Conservation (phyloP, 371 early-diverging fungal species). For the Mortierella sp. region DNA sequence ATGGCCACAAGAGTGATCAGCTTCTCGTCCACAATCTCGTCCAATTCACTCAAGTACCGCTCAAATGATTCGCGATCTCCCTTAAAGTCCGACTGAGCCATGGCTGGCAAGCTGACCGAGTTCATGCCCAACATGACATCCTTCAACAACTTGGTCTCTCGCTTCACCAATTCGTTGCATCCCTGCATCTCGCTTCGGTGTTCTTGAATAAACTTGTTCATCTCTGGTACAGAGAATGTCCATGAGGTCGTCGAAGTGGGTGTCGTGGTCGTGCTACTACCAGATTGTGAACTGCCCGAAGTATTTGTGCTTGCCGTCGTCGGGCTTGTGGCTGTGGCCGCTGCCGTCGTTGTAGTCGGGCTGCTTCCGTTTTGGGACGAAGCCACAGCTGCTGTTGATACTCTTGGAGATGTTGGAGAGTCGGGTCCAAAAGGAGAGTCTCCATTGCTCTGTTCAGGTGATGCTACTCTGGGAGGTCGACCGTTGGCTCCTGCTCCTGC, state of each 20-base stretch:
- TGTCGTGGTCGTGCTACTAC: not conserved
- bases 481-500: conserved; percentile 5
- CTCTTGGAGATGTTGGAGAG: conserved; percentile 32
- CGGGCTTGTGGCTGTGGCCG: conserved; percentile 3
- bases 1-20: conserved; percentile 42
- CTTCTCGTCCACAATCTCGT: conserved; percentile 69
- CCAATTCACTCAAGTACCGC: conserved; percentile 65
- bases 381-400: conserved; percentile 9
- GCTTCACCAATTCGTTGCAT: conserved; percentile 76
- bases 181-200: conserved; percentile 86
- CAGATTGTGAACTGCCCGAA: no score
- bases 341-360: not conserved
- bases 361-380: not conserved
- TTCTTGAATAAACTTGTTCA: conserved; percentile 77
- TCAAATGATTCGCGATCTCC: conserved; percentile 50
- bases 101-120: conserved; percentile 27
- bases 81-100: conserved; percentile 44
- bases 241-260: conserved; percentile 3
- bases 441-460: conserved; percentile 9
- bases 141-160: conserved; percentile 83
- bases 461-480: conserved; percentile 11
- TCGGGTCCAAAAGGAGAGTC: conserved; percentile 25
- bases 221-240: conserved; percentile 35
- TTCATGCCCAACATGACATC: conserved; percentile 67
- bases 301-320: no score